These are phyloP conservation scores for Vanrija sp. DNA, from an alignment of 1,284 basidiomycete genomes.

Conservation along the genomic window DNA sequence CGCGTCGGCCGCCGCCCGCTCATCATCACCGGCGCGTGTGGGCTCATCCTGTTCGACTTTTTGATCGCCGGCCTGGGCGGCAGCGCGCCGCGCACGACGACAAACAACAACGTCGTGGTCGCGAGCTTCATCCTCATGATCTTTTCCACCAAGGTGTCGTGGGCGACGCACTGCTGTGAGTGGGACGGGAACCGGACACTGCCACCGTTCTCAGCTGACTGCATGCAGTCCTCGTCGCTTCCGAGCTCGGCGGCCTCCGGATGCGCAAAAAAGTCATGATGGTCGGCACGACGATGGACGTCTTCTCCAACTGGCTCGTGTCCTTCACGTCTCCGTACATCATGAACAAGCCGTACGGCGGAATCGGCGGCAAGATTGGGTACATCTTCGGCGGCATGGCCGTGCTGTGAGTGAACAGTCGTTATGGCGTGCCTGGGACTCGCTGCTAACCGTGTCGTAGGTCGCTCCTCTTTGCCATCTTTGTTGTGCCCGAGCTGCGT, in stretches of 20 bases:
- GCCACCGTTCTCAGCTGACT: too few species aligned
- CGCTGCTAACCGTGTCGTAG: too few species aligned
- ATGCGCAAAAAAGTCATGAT: constrained; percentile 19
- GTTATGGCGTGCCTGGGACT: too few species aligned
- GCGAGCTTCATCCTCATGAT: constrained; percentile 22
- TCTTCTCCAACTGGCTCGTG: constrained; percentile 13
- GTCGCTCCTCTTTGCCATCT: constrained; percentile 19
- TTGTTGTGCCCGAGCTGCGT: constrained; percentile 24
- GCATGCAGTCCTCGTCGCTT: constrained; percentile 9
- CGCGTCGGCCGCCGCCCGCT: constrained; percentile 18
- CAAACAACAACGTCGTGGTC: constrained; percentile 14
- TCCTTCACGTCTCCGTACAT: constrained; percentile 20
- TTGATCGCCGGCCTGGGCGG: constrained; percentile 20
- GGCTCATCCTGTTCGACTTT: constrained; percentile 13
- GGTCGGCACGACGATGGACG: constrained; percentile 12
- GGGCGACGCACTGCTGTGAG: constrained; percentile 14
- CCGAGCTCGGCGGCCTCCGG: constrained; percentile 19
- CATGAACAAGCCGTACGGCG: constrained; percentile 8
- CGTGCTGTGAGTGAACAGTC: not conserved
- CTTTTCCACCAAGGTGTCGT: constrained; percentile 17
- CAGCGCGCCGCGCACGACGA: constrained; percentile 1
- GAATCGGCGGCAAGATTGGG: constrained; percentile 15
- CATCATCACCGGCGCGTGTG: constrained; percentile 14
- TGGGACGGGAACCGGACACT: not conserved
- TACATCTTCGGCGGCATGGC: constrained; percentile 18